A percentile compares a stretch with the other conserved stretches of the same genome.
Evolutionary conservation across 192 early-diverging fungal species (phyloP).

Genomic region (Coemansia umbellata): DNA sequence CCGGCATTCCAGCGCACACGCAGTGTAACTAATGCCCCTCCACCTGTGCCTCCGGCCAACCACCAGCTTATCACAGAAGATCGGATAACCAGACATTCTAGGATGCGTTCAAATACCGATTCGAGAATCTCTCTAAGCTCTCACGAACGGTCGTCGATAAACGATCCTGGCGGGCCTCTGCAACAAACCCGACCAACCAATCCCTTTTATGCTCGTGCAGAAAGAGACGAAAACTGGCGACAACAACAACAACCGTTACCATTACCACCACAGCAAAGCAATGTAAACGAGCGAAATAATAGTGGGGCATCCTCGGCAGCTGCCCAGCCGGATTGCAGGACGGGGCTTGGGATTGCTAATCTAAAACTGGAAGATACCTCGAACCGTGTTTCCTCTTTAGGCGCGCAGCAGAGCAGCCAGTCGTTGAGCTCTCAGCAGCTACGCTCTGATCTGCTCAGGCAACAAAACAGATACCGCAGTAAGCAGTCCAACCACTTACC

Average conservation of each 20-base stretch:
- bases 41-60: neutral
- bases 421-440: no score
- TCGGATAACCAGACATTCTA: conserved; percentile 4
- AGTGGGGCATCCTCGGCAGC: no score
- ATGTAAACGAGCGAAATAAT: neutral
- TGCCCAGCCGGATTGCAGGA: conserved; percentile 1
- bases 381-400: no score
- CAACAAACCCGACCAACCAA: no score
- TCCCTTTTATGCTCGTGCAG: neutral
- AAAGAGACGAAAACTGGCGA: no score
- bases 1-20: conserved; percentile 39
- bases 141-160: conserved; percentile 4
- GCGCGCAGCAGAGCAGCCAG: no score
- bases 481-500: no score
- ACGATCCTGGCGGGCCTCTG: no score
- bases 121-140: conserved; percentile 35
- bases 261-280: neutral
- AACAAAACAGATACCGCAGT: no score
- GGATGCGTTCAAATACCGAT: conserved; percentile 46
- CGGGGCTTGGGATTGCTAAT: conserved; percentile 21
- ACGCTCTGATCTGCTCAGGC: no score
- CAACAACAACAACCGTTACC: no score
- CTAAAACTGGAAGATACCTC: no score
- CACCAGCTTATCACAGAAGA: neutral
- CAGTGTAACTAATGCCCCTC: conserved; percentile 18